Percentiles rank a stretch among this genome's conserved stretches.
phyloP scores from a whole-genome alignment of 352 stramenopile genomes.

The Elongisporangium anandrum region DNA sequence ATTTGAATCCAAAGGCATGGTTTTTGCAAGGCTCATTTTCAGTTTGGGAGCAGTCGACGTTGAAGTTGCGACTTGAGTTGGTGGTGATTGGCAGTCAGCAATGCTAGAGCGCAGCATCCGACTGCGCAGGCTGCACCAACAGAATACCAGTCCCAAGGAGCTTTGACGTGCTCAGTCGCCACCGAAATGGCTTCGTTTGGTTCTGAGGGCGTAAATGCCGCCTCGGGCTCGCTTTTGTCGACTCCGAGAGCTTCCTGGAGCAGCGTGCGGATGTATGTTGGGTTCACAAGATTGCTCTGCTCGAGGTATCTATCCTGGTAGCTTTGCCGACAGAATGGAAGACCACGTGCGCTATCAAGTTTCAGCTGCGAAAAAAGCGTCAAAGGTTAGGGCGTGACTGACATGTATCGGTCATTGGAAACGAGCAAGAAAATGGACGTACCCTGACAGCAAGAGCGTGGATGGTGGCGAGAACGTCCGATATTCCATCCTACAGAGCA shows the following conservation, averaged over 20 bases:
- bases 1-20: too few species aligned
- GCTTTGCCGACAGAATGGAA: background rate
- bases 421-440: constrained; percentile 2
- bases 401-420: background rate
- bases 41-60: background rate
- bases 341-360: background rate
- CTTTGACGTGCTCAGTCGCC: background rate
- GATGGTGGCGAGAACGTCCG: constrained; percentile 45
- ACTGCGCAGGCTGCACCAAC: background rate
- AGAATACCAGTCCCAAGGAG: background rate
- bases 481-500: constrained; percentile 37
- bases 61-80: background rate
- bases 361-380: background rate
- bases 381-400: background rate
- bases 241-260: background rate
- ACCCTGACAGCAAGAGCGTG: constrained; percentile 52
- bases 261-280: background rate
- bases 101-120: background rate
- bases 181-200: background rate
- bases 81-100: background rate
- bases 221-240: background rate
- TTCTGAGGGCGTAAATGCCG: background rate
- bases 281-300: background rate
- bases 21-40: background rate
- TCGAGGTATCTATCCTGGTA: background rate